Evolutionary conservation across 306 rosid species (phyloP), one percentile per base, ranked within the genome.

Genomic region (Prunus armeniaca): DNA sequence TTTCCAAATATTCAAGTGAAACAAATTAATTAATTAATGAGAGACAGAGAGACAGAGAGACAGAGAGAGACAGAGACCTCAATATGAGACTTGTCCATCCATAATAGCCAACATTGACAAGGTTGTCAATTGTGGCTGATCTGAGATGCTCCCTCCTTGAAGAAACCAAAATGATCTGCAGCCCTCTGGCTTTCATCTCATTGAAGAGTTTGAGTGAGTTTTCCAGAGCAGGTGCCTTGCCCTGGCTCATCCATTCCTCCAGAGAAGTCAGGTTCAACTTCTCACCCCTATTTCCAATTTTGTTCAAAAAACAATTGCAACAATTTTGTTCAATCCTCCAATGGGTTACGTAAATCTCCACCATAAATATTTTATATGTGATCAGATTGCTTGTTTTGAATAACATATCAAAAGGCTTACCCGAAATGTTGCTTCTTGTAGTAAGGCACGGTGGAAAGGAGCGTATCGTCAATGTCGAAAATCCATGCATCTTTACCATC

Each of bases 401-500:
- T 47, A 20, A 3, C 47, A 47, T 41, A 57, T 56, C 5, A 67
- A 34, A 24, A 2, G 52, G 67, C 22, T 73, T 87, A 89, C 92
- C 89, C 91, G 4, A 55, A 87, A 51, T 74, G 51, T 45, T 83
- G 76, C 18, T 82, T 75, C 85, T 82, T 91, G 83, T 75, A 86
- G 81, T 69, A 89, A 60, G 93, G 92, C 73, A 84, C 82, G 0
- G 88, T 87, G 18, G 91, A 89, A 34, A 87, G 78, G 1, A 91
- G 81, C 19, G 92, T 87, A 6, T 91, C 91, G 75, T 91, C 97
- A 71, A 89, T 67, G 70, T 91, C 97, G 57, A 91, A 91, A 84
- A 89, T 83, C 91, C 97, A 91, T 78, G 91, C 93, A 83, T 89
- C 92, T 34, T 38, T 73, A 12, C 88, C 86, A 57, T 89, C 89